Base-by-base conservation (phyloP, 1,139 yeast species). In the Yamadazyma dushanensis region DNA sequence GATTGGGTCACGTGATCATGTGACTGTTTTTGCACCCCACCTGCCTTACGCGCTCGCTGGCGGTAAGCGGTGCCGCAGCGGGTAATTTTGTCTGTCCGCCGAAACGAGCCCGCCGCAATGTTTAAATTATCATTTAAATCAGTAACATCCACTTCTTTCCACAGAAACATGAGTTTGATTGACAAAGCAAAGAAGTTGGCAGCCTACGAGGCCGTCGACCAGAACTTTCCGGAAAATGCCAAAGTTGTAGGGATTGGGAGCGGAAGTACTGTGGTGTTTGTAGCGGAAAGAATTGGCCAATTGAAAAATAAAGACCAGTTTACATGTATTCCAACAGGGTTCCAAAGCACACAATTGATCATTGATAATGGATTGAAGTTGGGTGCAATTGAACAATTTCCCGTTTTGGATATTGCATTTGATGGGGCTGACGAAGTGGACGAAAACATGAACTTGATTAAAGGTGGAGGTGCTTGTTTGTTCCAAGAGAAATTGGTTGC, bases 391-490 rank as follows among this genome's bases (percentile, higher is more conserved):
- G 97, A 92, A 54, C 90, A 87, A 64, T 82, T 67, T 50, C 80
- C 89, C 2, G 73, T 74, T 21, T 66, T 94, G 29, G 98, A 92
- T 56, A 80, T 92, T 50, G 96, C 96, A 3, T 92, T 94, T 57
- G 99, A 94, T 60, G 99, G 99, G 29, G 98, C 98, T 7, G 99
- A 94, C 62, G 99, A 94, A 60, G 94, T 90, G 38, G 98, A 92
- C 57, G 29, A 43, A 3, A 56, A 72, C 14, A 72, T 92, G 51
- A 87, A 89, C 56, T 80, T 92, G 53, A 94, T 94, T 60, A 94
- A 94, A 64, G 99, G 99, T 45, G 99, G 99, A 32, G 99, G 99
- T 26, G 99, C 97, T 2, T 94, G 99, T 62, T 71, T 89, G 46
- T 84, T 94, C 68, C 98, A 92, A 65, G 99, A 94, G 61, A 94